These are phyloP conservation scores for Acorus calamus DNA, from an alignment of 106 monocot species.

Conservation along the genomic window DNA sequence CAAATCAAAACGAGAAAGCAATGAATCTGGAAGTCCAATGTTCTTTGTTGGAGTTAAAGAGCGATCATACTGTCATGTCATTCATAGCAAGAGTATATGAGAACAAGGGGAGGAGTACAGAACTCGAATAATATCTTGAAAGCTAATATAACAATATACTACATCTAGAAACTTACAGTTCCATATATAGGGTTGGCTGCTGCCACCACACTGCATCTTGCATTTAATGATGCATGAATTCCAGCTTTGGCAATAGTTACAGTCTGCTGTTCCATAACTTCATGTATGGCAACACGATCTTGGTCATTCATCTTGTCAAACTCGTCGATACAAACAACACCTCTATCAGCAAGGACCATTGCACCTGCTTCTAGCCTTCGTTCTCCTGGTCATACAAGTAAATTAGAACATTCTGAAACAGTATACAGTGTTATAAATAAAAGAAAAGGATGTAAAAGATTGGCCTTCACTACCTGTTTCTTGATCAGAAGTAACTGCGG, in stretches of 20 bases:
- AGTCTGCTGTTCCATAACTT: constrained; percentile 99
- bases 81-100: constrained; percentile 6
- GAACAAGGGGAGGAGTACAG: neutral
- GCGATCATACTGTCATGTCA: constrained; percentile 72
- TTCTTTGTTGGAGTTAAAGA: constrained; percentile 97
- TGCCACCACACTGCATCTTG: constrained; percentile 96
- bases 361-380: constrained; percentile 99
- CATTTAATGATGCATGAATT: constrained; percentile 98
- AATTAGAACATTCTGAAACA: constrained; percentile 2
- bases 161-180: constrained; percentile 46
- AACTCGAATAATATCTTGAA: neutral
- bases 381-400: constrained; percentile 51
- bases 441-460: neutral
- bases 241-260: constrained; percentile 99
- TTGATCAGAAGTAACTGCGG: constrained; percentile 96
- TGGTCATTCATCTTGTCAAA: constrained; percentile 99
- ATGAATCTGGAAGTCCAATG: constrained; percentile 96
- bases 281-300: constrained; percentile 96
- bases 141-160: neutral
- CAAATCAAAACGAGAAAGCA: constrained; percentile 97
- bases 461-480: constrained; percentile 84
- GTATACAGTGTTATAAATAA: neutral
- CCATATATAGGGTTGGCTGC: constrained; percentile 99
- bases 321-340: constrained; percentile 99
- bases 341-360: constrained; percentile 99